Base-by-base conservation (phyloP, 1,284 basidiomycete species). In the Cutaneotrichosporon dermatis region DNA sequence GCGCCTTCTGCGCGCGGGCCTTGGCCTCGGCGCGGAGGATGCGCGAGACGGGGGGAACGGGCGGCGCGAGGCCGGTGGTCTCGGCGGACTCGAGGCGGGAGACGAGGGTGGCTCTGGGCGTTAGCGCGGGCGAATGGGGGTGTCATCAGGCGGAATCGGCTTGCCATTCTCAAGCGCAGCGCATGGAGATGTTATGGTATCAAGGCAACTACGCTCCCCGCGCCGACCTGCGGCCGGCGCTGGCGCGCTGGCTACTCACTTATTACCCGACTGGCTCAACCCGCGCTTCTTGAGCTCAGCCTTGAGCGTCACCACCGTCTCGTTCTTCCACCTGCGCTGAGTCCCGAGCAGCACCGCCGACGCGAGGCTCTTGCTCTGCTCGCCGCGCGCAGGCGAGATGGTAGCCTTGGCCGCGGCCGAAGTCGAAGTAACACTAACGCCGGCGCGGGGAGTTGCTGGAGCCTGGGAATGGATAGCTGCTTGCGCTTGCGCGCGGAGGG, bases 301-400 rank as follows among this genome's bases (percentile, higher is more conserved):
- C 72, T 83, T 84, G 54, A 90, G 82, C 49, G 83, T 81, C 8
- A 80, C 79, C 54, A 87, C 77, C 51, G 83, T 83, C 70, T 86
- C 74, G 54, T 46, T 59, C 59, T 82, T 74, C 81, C 84, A 74
- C 56, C 85, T 83, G 82, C 85, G 86, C 59, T 83, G 81, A 60
- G 83, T 82, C 46, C 81, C 82, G 61, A 88, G 82, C 43, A 89
- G 82, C 36, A 86, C 85, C 9, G 86, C 83, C 8, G 87, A 88
- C 44, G 85, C 87, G 57, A 89, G 69, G 7, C 64, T 64, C 55
- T 70, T 63, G 8, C 68, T 61, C 55, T 71, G 70, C 36, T 56
- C 43, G 15, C 16, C 13, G 1, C 39, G 2, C 43, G 58, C 51
- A 13, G 57, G 42, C 9, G 55, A 40, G 53, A 64, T 65, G 42